These are phyloP conservation scores for Aspergillus arachidicola DNA, from an alignment of 2,329 filamentous ascomycete species.

Conservation along the genomic window DNA sequence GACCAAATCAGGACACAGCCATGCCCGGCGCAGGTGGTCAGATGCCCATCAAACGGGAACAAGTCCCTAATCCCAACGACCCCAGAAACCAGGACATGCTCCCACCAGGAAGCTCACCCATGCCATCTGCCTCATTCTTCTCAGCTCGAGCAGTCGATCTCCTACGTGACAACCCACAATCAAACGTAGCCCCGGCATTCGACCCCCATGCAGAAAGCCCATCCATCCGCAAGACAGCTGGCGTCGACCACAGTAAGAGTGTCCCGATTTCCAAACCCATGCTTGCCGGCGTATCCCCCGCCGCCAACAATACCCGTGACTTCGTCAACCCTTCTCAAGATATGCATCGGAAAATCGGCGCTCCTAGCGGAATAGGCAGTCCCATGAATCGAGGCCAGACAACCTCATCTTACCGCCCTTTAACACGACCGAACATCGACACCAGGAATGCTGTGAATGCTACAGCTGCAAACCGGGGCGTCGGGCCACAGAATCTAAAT, in stretches of 20 bases:
- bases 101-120: constrained; percentile 33
- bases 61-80: constrained; percentile 15
- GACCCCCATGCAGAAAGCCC: constrained; percentile 77
- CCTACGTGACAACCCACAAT: constrained; percentile 55
- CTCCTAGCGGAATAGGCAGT: constrained; percentile 32
- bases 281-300: constrained; percentile 33
- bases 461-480: constrained; percentile 21
- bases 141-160: constrained; percentile 68
- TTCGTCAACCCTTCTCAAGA: constrained; percentile 40
- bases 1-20: constrained; percentile 12
- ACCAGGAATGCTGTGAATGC: constrained; percentile 24
- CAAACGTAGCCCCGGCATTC: constrained; percentile 58
- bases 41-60: constrained; percentile 30
- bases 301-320: constrained; percentile 34
- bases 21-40: constrained; percentile 20
- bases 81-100: constrained; percentile 26
- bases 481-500: constrained; percentile 35
- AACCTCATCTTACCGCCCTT: constrained; percentile 47
- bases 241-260: constrained; percentile 78
- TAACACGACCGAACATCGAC: constrained; percentile 45
- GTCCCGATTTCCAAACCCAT: constrained; percentile 65
- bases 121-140: constrained; percentile 64
- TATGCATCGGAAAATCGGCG: constrained; percentile 39
- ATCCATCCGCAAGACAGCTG: constrained; percentile 85
- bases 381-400: constrained; percentile 38